phyloP scores from a whole-genome alignment of 805 yeast genomes.

The Lachancea lanzarotensis region DNA sequence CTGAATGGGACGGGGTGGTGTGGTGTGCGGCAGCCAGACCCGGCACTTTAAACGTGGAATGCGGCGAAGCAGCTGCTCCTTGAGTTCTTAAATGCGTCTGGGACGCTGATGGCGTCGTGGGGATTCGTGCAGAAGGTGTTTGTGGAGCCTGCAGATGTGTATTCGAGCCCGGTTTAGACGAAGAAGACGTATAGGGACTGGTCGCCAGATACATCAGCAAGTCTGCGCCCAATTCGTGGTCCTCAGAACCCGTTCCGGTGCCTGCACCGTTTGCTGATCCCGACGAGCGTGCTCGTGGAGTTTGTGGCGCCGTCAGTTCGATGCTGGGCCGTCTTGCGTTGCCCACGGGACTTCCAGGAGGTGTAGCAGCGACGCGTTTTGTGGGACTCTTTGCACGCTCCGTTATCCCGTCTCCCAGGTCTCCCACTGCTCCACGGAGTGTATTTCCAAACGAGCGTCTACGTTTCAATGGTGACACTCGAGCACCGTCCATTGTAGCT shows the following conservation, averaged over 20 bases:
- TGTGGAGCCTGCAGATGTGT: conserved; percentile 3
- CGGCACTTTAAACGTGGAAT: conserved; percentile 28
- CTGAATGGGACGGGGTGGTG: conserved; percentile 5
- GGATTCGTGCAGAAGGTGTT: conserved; percentile 12
- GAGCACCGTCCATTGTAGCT: not conserved
- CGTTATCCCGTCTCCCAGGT: not conserved
- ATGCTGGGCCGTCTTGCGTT: conserved; percentile 2
- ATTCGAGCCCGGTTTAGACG: not conserved
- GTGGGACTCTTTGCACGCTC: not conserved
- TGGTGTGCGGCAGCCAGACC: conserved; percentile 1
- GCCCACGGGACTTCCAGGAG: conserved; percentile 5
- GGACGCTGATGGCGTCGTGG: conserved; percentile 24
- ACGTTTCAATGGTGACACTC: conserved; percentile 8
- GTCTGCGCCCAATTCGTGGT: conserved; percentile 32
- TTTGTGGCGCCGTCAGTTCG: conserved; percentile 14
- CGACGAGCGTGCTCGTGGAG: conserved; percentile 7
- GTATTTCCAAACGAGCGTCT: not conserved
- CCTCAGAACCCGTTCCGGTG: not conserved
- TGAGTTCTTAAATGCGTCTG: conserved; percentile 17
- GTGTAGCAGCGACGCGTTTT: conserved; percentile 11
- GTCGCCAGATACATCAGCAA: conserved; percentile 33
- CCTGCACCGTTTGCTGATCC: not conserved
- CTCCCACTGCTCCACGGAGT: not conserved
- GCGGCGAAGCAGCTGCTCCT: conserved; percentile 13
- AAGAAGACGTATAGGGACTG: conserved; percentile 25